A percentile compares a stretch with the other conserved stretches of the same genome.
Conservation (phyloP, 1,139 yeast species). For the Hyphopichia wangnamkhiaoensis region DNA sequence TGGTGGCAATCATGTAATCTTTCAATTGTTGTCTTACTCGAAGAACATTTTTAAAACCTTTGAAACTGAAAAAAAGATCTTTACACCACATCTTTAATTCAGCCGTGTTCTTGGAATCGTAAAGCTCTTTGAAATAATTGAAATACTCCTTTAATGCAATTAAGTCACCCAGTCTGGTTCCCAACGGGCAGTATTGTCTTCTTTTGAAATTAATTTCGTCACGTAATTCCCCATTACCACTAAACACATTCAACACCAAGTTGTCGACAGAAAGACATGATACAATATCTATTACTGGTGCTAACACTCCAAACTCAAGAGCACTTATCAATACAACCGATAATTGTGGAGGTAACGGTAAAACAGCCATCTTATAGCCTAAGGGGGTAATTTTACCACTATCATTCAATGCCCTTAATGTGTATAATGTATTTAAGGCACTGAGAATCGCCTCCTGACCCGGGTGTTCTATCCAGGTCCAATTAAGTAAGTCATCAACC, state of each 20-base stretch:
- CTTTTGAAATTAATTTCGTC: constrained; percentile 75
- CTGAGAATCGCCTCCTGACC: constrained; percentile 73
- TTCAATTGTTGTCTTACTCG: constrained; percentile 75
- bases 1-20: constrained; percentile 62
- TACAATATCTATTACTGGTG: constrained; percentile 80
- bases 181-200: constrained; percentile 65
- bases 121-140: constrained; percentile 56
- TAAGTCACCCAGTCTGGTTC: constrained; percentile 76
- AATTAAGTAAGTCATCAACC: constrained; percentile 76
- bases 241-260: constrained; percentile 59
- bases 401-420: constrained; percentile 78
- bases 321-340: constrained; percentile 86
- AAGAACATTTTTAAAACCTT: constrained; percentile 78
- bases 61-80: constrained; percentile 69
- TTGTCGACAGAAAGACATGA: constrained; percentile 94
- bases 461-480: constrained; percentile 95
- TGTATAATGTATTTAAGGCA: constrained; percentile 76
- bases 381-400: constrained; percentile 71
- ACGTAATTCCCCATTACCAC: constrained; percentile 73
- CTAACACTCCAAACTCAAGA: constrained; percentile 54
- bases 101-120: constrained; percentile 31
- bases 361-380: constrained; percentile 82
- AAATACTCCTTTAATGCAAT: constrained; percentile 79
- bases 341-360: constrained; percentile 89
- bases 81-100: constrained; percentile 82